Percentiles rank a stretch among this genome's conserved stretches.
These are phyloP conservation scores for Claviceps fusiformis DNA, from an alignment of 2,329 filamentous ascomycete species.

Conservation along the genomic window DNA sequence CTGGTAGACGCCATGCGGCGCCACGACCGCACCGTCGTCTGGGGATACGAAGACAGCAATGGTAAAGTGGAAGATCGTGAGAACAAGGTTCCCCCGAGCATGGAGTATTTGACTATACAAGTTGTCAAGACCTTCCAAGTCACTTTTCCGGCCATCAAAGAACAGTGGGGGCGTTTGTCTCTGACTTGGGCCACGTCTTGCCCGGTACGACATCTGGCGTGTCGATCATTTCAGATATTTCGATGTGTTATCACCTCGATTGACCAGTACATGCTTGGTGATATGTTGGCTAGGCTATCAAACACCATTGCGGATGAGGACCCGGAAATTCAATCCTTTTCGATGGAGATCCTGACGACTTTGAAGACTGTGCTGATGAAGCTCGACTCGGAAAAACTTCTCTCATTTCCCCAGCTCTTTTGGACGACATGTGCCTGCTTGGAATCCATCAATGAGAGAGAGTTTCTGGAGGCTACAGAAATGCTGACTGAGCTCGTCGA, in stretches of 20 bases:
- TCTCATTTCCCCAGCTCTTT: slow-evolving; percentile 90
- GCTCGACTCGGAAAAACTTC: slow-evolving; percentile 61
- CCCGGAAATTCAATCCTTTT: slow-evolving; percentile 87
- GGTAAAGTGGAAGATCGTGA: slow-evolving; percentile 60
- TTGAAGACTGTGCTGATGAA: slow-evolving; percentile 83
- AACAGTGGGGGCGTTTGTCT: slow-evolving; percentile 81
- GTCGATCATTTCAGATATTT: slow-evolving; percentile 95
- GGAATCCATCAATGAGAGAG: slow-evolving; percentile 90
- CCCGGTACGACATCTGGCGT: slow-evolving; percentile 85
- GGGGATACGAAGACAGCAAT: slow-evolving; percentile 89
- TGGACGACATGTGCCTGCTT: slow-evolving; percentile 96
- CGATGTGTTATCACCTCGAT: slow-evolving; percentile 82
- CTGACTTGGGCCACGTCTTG: slow-evolving; percentile 95
- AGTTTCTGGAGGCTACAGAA: slow-evolving; percentile 80
- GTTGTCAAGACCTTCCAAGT: slow-evolving; percentile 77
- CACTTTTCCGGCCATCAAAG: slow-evolving; percentile 73
- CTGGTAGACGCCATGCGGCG: slow-evolving; percentile 77
- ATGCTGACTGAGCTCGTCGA: slow-evolving; percentile 81
- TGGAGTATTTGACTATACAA: slow-evolving; percentile 71
- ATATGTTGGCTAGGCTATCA: slow-evolving; percentile 89
- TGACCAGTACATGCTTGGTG: slow-evolving; percentile 86
- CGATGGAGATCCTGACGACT: slow-evolving; percentile 94
- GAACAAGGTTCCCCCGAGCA: slow-evolving; percentile 72
- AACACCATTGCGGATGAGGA: slow-evolving; percentile 97
- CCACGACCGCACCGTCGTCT: slow-evolving; percentile 74